Evolutionary conservation across 129 eudicot species (phyloP).

Genomic region (Rutidosis leptorrhynchoides): DNA sequence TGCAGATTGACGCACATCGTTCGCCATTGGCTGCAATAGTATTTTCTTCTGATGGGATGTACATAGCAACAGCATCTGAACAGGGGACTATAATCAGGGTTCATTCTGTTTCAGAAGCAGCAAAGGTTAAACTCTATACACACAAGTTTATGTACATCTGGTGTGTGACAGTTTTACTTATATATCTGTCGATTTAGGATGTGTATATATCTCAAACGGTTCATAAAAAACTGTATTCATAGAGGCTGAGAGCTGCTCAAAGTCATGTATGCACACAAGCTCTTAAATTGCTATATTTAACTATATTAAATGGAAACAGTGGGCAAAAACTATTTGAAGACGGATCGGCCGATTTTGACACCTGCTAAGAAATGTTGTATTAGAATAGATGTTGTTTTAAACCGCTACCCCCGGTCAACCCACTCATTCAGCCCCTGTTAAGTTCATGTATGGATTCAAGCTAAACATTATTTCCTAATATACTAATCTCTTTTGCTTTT

Average conservation of each 20-base stretch:
- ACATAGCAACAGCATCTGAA: constrained; percentile 94
- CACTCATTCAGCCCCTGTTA: background rate
- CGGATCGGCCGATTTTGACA: background rate
- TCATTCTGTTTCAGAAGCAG: constrained; percentile 76
- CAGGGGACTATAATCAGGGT: constrained; percentile 96
- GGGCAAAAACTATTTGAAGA: background rate
- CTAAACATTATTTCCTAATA: background rate
- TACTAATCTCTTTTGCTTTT: constrained; percentile 13
- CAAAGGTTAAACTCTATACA: constrained; percentile 56
- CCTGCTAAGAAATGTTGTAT: too few species aligned
- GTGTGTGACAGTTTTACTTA: background rate
- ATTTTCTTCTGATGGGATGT: constrained; percentile 83
- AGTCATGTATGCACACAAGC: background rate
- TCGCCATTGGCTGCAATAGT: constrained; percentile 75
- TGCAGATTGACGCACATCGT: constrained; percentile 85
- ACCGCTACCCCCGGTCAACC: background rate
- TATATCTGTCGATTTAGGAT: background rate
- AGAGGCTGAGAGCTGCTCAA: background rate
- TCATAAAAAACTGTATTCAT: background rate
- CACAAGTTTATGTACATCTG: background rate
- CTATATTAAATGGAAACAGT: background rate
- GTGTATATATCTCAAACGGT: background rate
- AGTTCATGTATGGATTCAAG: background rate
- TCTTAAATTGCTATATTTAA: background rate
- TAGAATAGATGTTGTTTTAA: too few species aligned